Base-by-base conservation (phyloP, 257 asterid species). In the Solanum pinnatisectum region DNA sequence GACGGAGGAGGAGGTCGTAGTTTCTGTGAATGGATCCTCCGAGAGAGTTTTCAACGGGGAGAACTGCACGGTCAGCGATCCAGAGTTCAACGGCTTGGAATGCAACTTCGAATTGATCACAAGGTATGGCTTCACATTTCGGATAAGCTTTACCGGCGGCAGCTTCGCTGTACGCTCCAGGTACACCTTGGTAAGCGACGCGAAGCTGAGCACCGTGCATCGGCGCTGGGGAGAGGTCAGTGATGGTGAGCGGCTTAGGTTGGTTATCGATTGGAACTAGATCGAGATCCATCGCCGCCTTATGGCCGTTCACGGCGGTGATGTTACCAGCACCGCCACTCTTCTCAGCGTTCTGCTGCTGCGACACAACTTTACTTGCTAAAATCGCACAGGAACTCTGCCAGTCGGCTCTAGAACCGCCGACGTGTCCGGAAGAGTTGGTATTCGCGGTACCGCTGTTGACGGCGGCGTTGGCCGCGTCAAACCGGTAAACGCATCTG, bases 21-120 rank as follows among this genome's bases (percentile, higher is more conserved):
- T 96, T 96, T 2, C 98, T 93, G 93, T 96, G 99, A 73, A 96
- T 96, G 0, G 98, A 95, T 32, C 98, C 98, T 70, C 99, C 99
- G 3, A 96, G 90, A 6, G 99, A 96, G 91, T 96, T 96, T 87
- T 96, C 99, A 6, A 96, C 98, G 1, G 98, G 99, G 15, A 96
- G 91, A 1, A 96, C 98, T 14, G 99, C 99, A 25, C 98, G 84
- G 82, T 96, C 99, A 63, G 98, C 98, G 8, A 95, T 91, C 98
- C 99, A 96, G 39, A 92, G 97, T 91, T 96, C 98, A 6, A 96
- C 98, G 4, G 99, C 97, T 46, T 94, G 96, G 71, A 96, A 95
- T 6, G 98, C 99, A 4, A 96, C 98, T 25, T 96, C 99, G 68
- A 96, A 96, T 71, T 96, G 99, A 84, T 96, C 98, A 56, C 99